A percentile compares a stretch with the other conserved stretches of the same genome.
phyloP scores from a whole-genome alignment of 2,329 filamentous ascomycete species.

The Phialophora macrospora region DNA sequence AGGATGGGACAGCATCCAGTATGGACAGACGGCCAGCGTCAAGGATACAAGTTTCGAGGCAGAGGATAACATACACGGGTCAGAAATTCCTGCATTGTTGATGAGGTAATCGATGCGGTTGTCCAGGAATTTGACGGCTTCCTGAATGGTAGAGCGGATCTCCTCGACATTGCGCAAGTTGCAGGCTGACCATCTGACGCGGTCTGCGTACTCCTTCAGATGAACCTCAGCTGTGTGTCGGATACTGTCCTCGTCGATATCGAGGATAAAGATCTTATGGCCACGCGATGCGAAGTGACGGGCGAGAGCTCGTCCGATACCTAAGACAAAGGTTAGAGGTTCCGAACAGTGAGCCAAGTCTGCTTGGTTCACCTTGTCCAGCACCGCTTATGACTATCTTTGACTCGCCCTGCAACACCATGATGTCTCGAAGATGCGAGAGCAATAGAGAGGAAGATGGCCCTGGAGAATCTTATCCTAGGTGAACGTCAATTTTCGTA shows the following conservation, averaged over 20 bases:
- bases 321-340: slow-evolving; percentile 29
- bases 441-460: not conserved
- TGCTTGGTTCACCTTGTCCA: not conserved
- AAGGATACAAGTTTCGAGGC: not conserved
- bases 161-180: slow-evolving; percentile 49
- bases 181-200: slow-evolving; percentile 48
- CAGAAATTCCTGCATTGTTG: slow-evolving; percentile 49
- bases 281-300: slow-evolving; percentile 50
- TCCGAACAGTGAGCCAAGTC: not conserved
- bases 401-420: not conserved
- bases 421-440: not conserved
- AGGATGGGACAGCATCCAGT: not conserved
- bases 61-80: slow-evolving; percentile 30
- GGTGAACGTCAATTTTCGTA: not conserved
- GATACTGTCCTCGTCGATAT: slow-evolving; percentile 51
- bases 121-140: slow-evolving; percentile 46
- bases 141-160: slow-evolving; percentile 46
- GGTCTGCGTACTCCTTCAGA: slow-evolving; percentile 42
- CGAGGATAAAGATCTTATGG: slow-evolving; percentile 54
- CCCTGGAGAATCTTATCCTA: not conserved
- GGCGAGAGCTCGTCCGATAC: slow-evolving; percentile 54
- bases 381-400: not conserved
- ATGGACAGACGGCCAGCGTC: not conserved
- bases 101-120: slow-evolving; percentile 49
- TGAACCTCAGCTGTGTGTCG: slow-evolving; percentile 45